Base-by-base conservation (phyloP, 2,329 filamentous ascomycete species). In the Sporothrix dimorphospora region DNA sequence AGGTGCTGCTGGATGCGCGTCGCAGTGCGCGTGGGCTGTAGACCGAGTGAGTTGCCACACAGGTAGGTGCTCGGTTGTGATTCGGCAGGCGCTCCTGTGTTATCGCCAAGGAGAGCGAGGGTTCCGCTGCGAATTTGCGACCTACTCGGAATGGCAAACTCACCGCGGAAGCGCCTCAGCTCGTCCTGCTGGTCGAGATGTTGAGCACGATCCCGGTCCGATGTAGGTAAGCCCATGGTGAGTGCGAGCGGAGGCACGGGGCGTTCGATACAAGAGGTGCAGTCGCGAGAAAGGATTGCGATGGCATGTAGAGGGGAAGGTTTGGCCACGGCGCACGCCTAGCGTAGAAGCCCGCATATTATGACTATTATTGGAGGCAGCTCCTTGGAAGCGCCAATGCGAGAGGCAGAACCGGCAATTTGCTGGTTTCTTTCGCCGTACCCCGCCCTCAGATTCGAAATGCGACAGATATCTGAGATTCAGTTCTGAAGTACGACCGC, bases 41-140 rank as follows among this genome's bases (percentile, higher is more conserved):
- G 87, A 49, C 94, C 94, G 1, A 97, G 87, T 0, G 94, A 97
- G 82, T 97, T 97, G 71, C 94, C 94, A 76, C 94, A 95, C 74
- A 98, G 89, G 80, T 97, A 98, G 73, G 93, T 82, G 30, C 84
- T 78, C 1, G 80, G 78, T 19, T 75, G 71, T n/a, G 81, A 77
- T 19, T 8, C 30, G 53, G 40, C 81, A 80, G 45, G 24, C 24
- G 27, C 34, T 57, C 4, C 45, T 4, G 16, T 4, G 47, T 34
- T 45, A 12, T 65, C 45, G 27, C 12, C 45, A 16, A 4, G 38
- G 42, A 38, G 14, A 21, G 47, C 24, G 6, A 65, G 69, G 12
- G 47, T 55, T 19, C 57, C n/a, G 42, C 72, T 71, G 40, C 69
- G 68, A 4, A 75, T 71, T 55, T 74, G 72, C 1, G 83, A 83